Conservation (phyloP, 306 rosid genomes). For the Acmispon strigosus region DNA sequence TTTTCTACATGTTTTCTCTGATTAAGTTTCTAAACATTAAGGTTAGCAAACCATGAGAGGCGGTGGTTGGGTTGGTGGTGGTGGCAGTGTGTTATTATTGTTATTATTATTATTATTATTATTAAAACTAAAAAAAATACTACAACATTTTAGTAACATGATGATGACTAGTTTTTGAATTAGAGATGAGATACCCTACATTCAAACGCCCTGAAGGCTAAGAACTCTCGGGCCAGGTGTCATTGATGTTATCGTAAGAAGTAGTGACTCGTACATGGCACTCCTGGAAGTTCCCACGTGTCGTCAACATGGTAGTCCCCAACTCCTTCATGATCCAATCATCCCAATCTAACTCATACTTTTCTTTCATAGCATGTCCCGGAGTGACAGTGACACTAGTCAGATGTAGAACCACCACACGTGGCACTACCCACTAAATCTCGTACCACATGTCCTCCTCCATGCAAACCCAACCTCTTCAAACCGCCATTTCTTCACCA, state of each 20-base stretch:
- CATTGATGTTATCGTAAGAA: background rate
- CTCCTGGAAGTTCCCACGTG: constrained; percentile 12
- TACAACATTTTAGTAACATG: no score
- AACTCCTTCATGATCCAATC: background rate
- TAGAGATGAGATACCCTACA: no score
- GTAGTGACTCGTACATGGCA: background rate
- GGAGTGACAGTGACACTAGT: constrained; percentile 15
- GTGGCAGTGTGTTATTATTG: no score
- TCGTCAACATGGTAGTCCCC: background rate
- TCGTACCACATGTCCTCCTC: constrained; percentile 35
- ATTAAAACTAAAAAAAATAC: no score
- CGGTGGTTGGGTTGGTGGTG: no score
- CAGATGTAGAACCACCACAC: constrained; percentile 24
- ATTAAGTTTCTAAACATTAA: no score
- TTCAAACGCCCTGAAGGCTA: no score
- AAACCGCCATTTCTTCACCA: constrained; percentile 31
- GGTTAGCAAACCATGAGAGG: no score
- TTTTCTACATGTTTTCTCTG: no score
- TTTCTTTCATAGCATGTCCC: background rate
- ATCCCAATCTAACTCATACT: background rate
- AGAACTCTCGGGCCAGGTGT: background rate
- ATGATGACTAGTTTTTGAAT: no score
- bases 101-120: no score
- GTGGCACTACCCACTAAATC: constrained; percentile 4
- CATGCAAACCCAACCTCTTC: constrained; percentile 39